These are phyloP conservation scores for Pestalotiopsis sp. DNA, from an alignment of 2,329 filamentous ascomycete species.

Conservation along the genomic window DNA sequence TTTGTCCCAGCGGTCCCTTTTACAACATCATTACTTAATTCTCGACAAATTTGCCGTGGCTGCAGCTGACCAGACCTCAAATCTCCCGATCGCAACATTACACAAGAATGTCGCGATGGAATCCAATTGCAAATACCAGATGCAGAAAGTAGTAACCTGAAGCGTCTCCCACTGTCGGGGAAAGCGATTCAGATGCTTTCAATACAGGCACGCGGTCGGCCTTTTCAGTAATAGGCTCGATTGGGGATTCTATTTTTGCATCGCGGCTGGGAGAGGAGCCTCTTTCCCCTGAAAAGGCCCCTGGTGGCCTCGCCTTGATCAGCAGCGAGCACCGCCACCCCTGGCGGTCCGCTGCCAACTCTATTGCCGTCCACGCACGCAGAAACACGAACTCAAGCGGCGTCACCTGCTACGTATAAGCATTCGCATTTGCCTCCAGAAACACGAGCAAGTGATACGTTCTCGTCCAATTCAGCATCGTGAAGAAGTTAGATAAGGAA, in stretches of 20 bases:
- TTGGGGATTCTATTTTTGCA: conserved; percentile 9
- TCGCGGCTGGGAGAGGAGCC: neutral
- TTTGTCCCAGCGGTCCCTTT: neutral
- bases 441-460: neutral
- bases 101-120: neutral
- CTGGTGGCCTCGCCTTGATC: neutral
- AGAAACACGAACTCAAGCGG: neutral
- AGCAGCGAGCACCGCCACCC: conserved; percentile 4
- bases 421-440: too few relatives aligned
- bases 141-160: neutral
- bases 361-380: neutral
- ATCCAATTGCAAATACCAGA: neutral
- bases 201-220: neutral
- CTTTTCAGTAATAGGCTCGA: neutral
- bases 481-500: neutral
- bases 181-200: neutral
- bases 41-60: neutral
- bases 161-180: neutral
- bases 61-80: neutral
- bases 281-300: neutral
- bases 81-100: neutral
- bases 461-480: neutral
- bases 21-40: neutral
- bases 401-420: neutral
- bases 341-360: neutral